Conservation (phyloP, 352 stramenopile species). For the Globisporangium sylvaticum region DNA sequence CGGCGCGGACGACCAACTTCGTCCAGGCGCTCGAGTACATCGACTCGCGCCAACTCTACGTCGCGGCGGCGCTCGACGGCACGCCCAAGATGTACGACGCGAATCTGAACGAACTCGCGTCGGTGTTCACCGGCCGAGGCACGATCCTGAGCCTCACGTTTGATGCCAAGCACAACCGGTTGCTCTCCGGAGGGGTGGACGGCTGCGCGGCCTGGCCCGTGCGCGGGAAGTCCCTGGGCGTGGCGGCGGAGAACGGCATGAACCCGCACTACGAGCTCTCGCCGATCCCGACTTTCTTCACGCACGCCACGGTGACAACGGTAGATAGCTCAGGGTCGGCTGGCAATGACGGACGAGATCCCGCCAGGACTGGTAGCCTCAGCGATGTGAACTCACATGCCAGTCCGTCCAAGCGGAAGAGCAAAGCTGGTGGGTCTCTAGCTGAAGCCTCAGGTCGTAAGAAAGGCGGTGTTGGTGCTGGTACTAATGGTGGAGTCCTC, state of each 20-base stretch:
- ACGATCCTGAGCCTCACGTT: conserved; percentile 57
- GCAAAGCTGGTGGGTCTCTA: conserved; percentile 4
- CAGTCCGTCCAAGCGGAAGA: conserved; percentile 8
- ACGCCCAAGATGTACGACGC: conserved; percentile 61
- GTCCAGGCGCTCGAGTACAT: conserved; percentile 64
- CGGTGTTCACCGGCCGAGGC: conserved; percentile 40
- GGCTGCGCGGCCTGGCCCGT: conserved; percentile 62
- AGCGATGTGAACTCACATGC: not conserved
- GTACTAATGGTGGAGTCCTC: not conserved
- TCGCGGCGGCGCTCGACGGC: conserved; percentile 56
- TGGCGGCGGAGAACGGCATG: conserved; percentile 29
- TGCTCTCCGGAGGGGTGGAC: conserved; percentile 61
- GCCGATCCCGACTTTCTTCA: conserved; percentile 42
- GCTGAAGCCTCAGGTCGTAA: conserved; percentile 1
- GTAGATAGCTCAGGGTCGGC: not conserved
- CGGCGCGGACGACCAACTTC: conserved; percentile 47
- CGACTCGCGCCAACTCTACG: conserved; percentile 54
- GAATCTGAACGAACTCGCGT: conserved; percentile 51
- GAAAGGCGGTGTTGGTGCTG: conserved; percentile 1
- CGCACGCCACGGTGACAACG: not conserved
- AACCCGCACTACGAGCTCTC: conserved; percentile 65
- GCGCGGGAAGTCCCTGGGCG: conserved; percentile 30
- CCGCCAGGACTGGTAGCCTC: not conserved
- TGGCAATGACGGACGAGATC: not conserved
- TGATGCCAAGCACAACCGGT: conserved; percentile 40